A percentile compares a stretch with the other conserved stretches of the same genome.
Evolutionary conservation across 805 yeast genomes (phyloP).

Genomic region (Yamadazyma phyllophila): DNA sequence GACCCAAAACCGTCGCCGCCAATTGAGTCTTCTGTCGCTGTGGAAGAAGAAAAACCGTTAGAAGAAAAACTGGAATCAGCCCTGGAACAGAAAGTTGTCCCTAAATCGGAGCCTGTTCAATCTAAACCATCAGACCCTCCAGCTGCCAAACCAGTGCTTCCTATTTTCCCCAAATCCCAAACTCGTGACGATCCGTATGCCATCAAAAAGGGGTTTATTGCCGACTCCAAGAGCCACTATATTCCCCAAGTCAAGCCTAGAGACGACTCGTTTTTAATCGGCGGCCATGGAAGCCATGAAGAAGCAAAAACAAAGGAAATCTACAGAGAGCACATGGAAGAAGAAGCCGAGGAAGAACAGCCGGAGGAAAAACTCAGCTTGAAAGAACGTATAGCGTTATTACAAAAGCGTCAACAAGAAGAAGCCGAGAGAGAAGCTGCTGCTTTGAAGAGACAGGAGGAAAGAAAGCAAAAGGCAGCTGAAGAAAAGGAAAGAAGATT

Average conservation of each 20-base stretch:
- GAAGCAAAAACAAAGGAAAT: slow-evolving; percentile 22
- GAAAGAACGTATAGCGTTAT: slow-evolving; percentile 79
- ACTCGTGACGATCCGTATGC: slow-evolving; percentile 44
- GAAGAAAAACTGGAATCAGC: too few species aligned
- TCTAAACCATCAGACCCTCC: not conserved
- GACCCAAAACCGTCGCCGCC: slow-evolving; percentile 2
- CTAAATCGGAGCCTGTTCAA: not conserved
- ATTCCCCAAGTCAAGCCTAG: slow-evolving; percentile 48
- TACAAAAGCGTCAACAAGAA: slow-evolving; percentile 78
- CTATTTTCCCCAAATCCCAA: slow-evolving; percentile 16
- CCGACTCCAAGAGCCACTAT: slow-evolving; percentile 59
- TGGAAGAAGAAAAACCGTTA: not conserved
- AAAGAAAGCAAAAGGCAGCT: slow-evolving; percentile 44
- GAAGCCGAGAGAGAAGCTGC: slow-evolving; percentile 73
- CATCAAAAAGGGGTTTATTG: slow-evolving; percentile 54
- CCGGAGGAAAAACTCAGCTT: slow-evolving; percentile 73
- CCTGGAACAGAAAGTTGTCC: too few species aligned
- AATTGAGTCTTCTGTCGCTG: slow-evolving; percentile 7
- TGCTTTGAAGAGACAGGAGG: slow-evolving; percentile 50
- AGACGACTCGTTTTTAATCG: slow-evolving; percentile 32
- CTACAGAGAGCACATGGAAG: slow-evolving; percentile 21
- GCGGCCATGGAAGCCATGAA: slow-evolving; percentile 21
- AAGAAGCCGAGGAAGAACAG: slow-evolving; percentile 29
- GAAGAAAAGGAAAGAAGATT: slow-evolving; percentile 26
- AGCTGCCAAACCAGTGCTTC: not conserved